Percentiles rank a stretch among this genome's conserved stretches.
Evolutionary conservation across 2,329 filamentous ascomycete genomes (phyloP).

Genomic region (Beauveria pseudobassiana): DNA sequence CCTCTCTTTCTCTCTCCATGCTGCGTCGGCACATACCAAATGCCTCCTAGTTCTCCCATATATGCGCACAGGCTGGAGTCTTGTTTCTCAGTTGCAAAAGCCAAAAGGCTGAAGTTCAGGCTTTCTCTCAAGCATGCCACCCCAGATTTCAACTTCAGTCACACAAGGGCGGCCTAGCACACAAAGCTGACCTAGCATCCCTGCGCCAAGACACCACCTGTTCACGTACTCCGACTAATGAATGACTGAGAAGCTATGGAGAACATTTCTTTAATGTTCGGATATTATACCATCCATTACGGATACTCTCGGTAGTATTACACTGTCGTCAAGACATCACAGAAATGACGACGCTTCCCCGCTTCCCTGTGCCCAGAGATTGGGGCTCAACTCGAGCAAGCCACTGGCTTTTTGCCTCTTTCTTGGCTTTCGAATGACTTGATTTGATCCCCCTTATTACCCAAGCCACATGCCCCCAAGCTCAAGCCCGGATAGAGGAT

Average conservation of each 20-base stretch:
- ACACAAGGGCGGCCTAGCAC: background rate
- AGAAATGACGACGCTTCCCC: background rate
- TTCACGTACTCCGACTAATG: background rate
- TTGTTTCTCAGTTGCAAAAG: no score
- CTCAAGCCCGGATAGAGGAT: background rate
- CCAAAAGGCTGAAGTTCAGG: background rate
- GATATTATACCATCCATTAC: no score
- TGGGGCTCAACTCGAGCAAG: background rate
- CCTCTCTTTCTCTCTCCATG: background rate
- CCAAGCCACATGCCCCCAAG: background rate
- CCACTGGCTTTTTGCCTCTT: background rate
- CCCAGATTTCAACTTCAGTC: background rate
- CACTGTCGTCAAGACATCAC: background rate
- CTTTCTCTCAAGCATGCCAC: background rate
- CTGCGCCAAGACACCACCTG: background rate
- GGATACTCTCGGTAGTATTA: no score
- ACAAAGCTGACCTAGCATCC: background rate
- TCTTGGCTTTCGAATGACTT: background rate
- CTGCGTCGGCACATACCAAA: background rate
- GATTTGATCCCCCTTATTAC: background rate
- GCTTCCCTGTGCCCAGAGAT: slow-evolving; percentile 3
- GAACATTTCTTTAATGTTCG: background rate
- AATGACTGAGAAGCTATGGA: background rate
- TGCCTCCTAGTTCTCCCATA: no score
- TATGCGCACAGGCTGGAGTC: no score